A percentile compares a stretch with the other conserved stretches of the same genome.
Conservation (phyloP, 768 basidiomycete genomes). For the Boletus reticuloceps region DNA sequence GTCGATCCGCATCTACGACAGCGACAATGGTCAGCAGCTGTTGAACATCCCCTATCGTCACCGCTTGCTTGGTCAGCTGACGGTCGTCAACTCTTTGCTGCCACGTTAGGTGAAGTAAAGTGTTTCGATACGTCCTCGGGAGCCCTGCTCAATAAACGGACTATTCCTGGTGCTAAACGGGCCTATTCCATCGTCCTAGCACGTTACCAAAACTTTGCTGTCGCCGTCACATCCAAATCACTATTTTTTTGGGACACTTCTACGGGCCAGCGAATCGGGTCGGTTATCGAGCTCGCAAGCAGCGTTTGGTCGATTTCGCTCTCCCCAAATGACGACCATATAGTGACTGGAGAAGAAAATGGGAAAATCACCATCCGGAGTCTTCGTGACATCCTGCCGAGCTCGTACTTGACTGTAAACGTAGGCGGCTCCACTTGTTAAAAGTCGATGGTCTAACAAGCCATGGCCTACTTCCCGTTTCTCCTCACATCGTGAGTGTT, state of each 20-base stretch:
- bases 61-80: not conserved
- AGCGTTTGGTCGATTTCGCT: not conserved
- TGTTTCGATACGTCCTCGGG: not conserved
- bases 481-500: not conserved
- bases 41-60: not conserved
- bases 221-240: not conserved
- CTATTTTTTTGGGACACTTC: conserved; percentile 1
- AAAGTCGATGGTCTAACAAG: not conserved
- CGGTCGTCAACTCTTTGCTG: not conserved
- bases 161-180: too few relatives aligned
- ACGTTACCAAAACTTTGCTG: too few relatives aligned
- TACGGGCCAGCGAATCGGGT: not conserved
- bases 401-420: not conserved
- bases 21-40: not conserved
- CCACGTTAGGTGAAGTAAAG: not conserved
- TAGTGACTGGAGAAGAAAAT: not conserved
- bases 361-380: not conserved
- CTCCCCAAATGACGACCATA: not conserved
- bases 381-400: not conserved
- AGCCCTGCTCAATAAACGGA: too few relatives aligned
- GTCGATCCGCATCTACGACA: not conserved
- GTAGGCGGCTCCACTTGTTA: not conserved
- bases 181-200: too few relatives aligned
- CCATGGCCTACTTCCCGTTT: too few relatives aligned
- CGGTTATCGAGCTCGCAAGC: not conserved